These are phyloP conservation scores for Alternaria sp. DNA, from an alignment of 2,329 filamentous ascomycete species.

Conservation along the genomic window DNA sequence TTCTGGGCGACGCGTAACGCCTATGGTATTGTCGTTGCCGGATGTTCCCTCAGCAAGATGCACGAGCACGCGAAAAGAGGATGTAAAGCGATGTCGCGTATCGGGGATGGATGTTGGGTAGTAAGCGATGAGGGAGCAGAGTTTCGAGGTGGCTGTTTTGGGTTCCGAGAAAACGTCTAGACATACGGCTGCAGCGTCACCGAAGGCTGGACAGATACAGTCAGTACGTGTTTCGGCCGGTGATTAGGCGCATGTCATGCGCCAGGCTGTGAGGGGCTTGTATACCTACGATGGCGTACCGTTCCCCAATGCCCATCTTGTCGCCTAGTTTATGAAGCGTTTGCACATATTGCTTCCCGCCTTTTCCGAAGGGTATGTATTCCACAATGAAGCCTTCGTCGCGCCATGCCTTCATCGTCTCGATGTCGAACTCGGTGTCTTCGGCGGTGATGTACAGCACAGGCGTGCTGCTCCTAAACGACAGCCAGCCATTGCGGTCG, in stretches of 20 bases:
- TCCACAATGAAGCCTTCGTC: constrained; percentile 68
- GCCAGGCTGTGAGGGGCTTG: constrained; percentile 25
- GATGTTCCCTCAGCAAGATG: constrained; percentile 61
- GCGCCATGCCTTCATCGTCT: constrained; percentile 63
- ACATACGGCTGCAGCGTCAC: constrained; percentile 67
- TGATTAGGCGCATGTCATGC: not conserved
- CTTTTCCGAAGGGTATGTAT: constrained; percentile 64
- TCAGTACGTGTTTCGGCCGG: constrained; percentile 15
- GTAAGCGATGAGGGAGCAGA: constrained; percentile 69
- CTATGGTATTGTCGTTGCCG: constrained; percentile 54
- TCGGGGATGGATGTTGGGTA: constrained; percentile 68
- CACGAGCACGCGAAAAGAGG: constrained; percentile 60
- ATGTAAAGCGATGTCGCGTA: constrained; percentile 56
- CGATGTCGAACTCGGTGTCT: constrained; percentile 64
- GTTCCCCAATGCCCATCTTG: constrained; percentile 65
- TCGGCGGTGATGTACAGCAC: constrained; percentile 62
- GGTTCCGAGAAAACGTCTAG: constrained; percentile 67
- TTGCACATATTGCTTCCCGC: constrained; percentile 58
- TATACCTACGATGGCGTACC: constrained; percentile 70
- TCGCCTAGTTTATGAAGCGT: constrained; percentile 62
- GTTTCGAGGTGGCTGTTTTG: constrained; percentile 58
- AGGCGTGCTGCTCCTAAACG: constrained; percentile 54
- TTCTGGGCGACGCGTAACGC: constrained; percentile 59
- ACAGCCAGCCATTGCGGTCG: constrained; percentile 50
- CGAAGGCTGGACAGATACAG: constrained; percentile 60